Conservation (phyloP, 306 rosid genomes). For the Arachis hypogaea region DNA sequence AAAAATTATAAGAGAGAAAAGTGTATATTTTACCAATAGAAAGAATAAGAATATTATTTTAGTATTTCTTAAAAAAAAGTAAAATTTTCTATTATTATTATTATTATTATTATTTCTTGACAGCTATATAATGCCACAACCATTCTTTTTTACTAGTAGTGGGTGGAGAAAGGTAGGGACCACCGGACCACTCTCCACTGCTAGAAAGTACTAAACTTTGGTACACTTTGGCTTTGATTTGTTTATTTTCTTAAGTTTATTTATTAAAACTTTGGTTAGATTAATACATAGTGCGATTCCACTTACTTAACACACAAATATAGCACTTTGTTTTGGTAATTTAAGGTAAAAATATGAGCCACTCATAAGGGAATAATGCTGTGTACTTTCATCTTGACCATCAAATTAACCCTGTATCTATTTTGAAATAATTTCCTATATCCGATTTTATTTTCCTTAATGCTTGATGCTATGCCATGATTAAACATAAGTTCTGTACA, state of each 20-base stretch:
- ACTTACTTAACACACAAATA: constrained; percentile 24
- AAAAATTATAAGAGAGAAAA: too few relatives aligned
- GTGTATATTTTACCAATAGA: too few relatives aligned
- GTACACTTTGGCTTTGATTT: constrained; percentile 9
- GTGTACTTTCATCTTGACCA: constrained; percentile 24
- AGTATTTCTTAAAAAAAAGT: too few relatives aligned
- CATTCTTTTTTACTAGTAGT: too few relatives aligned
- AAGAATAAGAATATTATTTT: too few relatives aligned
- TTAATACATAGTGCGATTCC: constrained; percentile 14
- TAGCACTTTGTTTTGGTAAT: constrained; percentile 30
- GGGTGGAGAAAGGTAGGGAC: too few relatives aligned
- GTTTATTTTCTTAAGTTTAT: not conserved
- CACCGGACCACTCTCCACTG: constrained; percentile 45
- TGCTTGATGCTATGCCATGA: not conserved
- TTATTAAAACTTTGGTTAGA: constrained; percentile 12
- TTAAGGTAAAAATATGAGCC: constrained; percentile 41
- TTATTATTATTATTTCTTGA: too few relatives aligned
- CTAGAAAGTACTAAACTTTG: constrained; percentile 26
- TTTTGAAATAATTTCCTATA: not conserved
- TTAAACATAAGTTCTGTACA: constrained; percentile 34
- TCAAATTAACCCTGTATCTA: constrained; percentile 22
- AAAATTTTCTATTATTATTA: too few relatives aligned
- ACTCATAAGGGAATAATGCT: constrained; percentile 40
- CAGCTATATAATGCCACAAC: too few relatives aligned
- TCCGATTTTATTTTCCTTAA: not conserved